These are phyloP conservation scores for Malassezia slooffiae DNA, from an alignment of 1,284 basidiomycete genomes.

Conservation along the genomic window DNA sequence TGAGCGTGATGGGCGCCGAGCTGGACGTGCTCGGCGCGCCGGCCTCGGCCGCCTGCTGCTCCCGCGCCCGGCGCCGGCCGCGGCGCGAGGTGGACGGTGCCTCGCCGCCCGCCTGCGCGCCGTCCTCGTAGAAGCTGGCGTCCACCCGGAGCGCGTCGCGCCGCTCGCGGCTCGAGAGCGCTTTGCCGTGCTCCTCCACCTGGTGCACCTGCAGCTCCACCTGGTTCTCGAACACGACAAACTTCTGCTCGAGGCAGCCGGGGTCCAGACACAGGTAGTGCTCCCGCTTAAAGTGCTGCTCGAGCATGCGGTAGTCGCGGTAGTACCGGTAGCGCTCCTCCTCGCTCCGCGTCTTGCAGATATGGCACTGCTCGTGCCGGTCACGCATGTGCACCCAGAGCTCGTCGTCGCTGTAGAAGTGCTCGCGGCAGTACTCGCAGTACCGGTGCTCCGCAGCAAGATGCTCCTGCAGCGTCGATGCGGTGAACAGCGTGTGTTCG, in stretches of 20 bases:
- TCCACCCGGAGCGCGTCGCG: conserved; percentile 67
- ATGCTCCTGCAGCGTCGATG: conserved; percentile 61
- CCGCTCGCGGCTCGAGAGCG: conserved; percentile 66
- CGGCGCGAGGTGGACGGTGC: too few relatives aligned
- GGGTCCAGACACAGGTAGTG: conserved; percentile 71
- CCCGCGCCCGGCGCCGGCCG: conserved; percentile 5
- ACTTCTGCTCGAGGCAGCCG: conserved; percentile 72
- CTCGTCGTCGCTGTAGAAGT: conserved; percentile 83
- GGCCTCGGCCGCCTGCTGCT: conserved; percentile 12
- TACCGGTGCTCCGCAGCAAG: conserved; percentile 64
- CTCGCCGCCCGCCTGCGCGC: too few relatives aligned
- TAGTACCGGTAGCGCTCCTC: conserved; percentile 40
- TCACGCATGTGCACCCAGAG: conserved; percentile 89
- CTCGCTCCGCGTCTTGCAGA: conserved; percentile 54
- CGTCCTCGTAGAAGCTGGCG: conserved; percentile 67
- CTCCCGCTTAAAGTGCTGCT: conserved; percentile 46
- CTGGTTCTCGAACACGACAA: conserved; percentile 76
- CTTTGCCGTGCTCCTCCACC: conserved; percentile 70
- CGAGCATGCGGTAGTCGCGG: conserved; percentile 41
- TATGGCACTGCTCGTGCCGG: conserved; percentile 87
- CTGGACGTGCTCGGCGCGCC: conserved; percentile 2
- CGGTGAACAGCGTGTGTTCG: conserved; percentile 76
- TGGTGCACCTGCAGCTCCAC: conserved; percentile 87
- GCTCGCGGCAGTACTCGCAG: conserved; percentile 83
- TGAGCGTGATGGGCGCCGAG: neutral